Evolutionary conservation across 768 basidiomycete genomes (phyloP).

Genomic region (Hypholoma sublateritium): DNA sequence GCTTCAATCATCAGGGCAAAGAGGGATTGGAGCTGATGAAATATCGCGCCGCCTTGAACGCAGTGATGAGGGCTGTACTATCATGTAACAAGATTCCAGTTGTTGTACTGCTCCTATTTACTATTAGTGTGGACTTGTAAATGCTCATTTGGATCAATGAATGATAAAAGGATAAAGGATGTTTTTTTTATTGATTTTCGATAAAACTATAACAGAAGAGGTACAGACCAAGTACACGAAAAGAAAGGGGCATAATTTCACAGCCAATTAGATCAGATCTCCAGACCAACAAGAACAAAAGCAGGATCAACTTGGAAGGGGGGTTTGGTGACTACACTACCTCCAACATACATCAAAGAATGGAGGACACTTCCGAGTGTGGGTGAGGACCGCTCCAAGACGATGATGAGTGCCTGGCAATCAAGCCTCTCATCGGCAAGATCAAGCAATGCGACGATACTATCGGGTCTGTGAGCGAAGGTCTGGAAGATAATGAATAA

Average conservation of each 20-base stretch:
- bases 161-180: neutral
- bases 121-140: neutral
- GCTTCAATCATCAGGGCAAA: conserved; percentile 36
- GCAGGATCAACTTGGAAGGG: conserved; percentile 74
- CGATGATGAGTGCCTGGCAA: conserved; percentile 79
- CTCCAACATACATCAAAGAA: conserved; percentile 92
- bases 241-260: neutral
- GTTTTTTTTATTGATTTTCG: neutral
- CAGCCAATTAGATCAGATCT: conserved; percentile 47
- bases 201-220: conserved; percentile 6
- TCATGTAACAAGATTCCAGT: conserved; percentile 51
- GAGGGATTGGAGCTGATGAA: conserved; percentile 54
- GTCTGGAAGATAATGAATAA: neutral
- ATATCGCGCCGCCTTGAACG: conserved; percentile 54
- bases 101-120: neutral
- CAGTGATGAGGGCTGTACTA: conserved; percentile 56
- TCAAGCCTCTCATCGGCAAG: conserved; percentile 82
- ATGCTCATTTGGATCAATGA: neutral
- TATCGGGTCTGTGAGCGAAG: conserved; percentile 24
- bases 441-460: conserved; percentile 85
- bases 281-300: conserved; percentile 84
- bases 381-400: conserved; percentile 70
- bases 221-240: conserved; percentile 1
- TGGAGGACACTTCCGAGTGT: conserved; percentile 77
- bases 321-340: conserved; percentile 79